Conservation (phyloP, 1,139 yeast species). For the Lodderomyces orthopsilosis region DNA sequence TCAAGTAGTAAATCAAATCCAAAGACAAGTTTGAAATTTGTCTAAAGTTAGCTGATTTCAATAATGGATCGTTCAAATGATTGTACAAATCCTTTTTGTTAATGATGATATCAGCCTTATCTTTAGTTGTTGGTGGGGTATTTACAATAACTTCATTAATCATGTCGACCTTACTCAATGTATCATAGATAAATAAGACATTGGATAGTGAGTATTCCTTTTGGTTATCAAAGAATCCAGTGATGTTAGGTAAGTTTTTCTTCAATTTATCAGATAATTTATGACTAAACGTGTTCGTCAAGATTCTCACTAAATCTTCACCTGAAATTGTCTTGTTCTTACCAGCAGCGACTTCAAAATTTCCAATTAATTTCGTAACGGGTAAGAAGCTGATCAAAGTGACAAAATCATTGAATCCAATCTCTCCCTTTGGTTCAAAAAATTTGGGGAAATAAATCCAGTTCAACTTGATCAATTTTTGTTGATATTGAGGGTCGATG, state of each 20-base stretch:
- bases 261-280: conserved; percentile 41
- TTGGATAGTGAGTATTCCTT: conserved; percentile 40
- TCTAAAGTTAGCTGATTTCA: conserved; percentile 51
- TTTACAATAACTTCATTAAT: conserved; percentile 63
- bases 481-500: conserved; percentile 44
- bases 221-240: conserved; percentile 35
- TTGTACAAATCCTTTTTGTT: conserved; percentile 42
- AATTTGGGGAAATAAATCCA: conserved; percentile 45
- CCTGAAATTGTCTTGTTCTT: conserved; percentile 32
- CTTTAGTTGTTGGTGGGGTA: conserved; percentile 45
- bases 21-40: conserved; percentile 45
- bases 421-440: conserved; percentile 41
- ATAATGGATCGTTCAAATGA: conserved; percentile 50
- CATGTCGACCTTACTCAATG: conserved; percentile 44
- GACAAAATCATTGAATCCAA: conserved; percentile 40
- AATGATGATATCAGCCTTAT: conserved; percentile 45
- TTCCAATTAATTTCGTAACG: conserved; percentile 46
- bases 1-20: conserved; percentile 47
- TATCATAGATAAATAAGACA: conserved; percentile 42
- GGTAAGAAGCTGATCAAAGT: conserved; percentile 45
- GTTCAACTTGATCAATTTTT: conserved; percentile 40
- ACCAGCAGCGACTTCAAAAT: conserved; percentile 40
- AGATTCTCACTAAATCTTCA: conserved; percentile 34
- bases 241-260: conserved; percentile 32
- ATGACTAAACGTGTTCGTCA: conserved; percentile 41